phyloP scores from a whole-genome alignment of 148 eudicot species.

The Dysphania ambrosioides region DNA sequence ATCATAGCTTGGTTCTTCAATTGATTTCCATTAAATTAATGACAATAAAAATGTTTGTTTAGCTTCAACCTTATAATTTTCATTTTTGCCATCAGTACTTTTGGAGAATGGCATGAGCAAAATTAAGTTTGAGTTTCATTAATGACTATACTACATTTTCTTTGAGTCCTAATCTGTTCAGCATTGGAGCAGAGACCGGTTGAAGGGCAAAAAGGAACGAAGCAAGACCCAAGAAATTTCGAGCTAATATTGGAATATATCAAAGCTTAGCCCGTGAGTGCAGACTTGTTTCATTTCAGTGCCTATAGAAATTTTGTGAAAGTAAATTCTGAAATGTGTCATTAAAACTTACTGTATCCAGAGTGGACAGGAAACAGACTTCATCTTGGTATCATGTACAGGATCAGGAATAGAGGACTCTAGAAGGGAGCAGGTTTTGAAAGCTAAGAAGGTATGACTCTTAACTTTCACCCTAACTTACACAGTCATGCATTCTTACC shows the following conservation, averaged over 20 bases:
- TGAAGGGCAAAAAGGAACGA: conserved; percentile 57
- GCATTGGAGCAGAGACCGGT: conserved; percentile 57
- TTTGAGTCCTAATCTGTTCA: not conserved
- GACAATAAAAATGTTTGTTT: not conserved
- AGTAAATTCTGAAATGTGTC: too few species aligned
- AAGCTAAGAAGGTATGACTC: conserved; percentile 71
- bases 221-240: conserved; percentile 85
- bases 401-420: conserved; percentile 74
- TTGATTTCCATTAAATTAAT: too few species aligned
- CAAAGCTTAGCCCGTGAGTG: conserved; percentile 90
- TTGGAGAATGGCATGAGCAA: not conserved
- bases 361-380: conserved; percentile 98
- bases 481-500: not conserved
- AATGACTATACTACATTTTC: not conserved
- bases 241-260: conserved; percentile 78
- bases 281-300: not conserved
- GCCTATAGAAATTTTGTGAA: not conserved
- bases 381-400: conserved; percentile 90
- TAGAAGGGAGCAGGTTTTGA: conserved; percentile 87
- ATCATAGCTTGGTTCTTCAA: too few species aligned
- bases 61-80: not conserved
- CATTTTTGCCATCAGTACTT: too few species aligned
- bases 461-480: not conserved
- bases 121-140: not conserved
- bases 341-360: too few species aligned